Conservation (phyloP, 176 grass and related monocot genomes). For the Phyllostachys edulis region DNA sequence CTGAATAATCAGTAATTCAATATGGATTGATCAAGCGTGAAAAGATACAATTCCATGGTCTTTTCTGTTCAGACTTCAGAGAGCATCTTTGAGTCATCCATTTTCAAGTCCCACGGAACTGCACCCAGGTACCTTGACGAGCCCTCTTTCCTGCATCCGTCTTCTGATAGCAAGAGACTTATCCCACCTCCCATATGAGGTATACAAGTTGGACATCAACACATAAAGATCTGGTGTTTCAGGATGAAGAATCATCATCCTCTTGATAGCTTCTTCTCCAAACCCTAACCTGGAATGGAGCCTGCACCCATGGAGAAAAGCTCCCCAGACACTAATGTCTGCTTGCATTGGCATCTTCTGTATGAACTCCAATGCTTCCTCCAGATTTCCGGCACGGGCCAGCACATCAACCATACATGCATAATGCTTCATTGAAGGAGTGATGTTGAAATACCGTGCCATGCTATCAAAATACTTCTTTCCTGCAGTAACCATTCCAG, state of each 20-base stretch:
- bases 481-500: slow-evolving; percentile 59
- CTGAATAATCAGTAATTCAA: not conserved
- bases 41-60: not conserved
- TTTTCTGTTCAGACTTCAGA: not conserved
- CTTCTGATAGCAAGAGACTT: slow-evolving; percentile 51
- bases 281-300: slow-evolving; percentile 69
- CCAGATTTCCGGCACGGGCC: slow-evolving; percentile 51
- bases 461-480: slow-evolving; percentile 59
- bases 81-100: slow-evolving; percentile 26
- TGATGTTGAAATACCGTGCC: slow-evolving; percentile 49
- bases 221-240: slow-evolving; percentile 63
- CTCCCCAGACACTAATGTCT: slow-evolving; percentile 53
- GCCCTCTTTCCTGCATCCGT: slow-evolving; percentile 57
- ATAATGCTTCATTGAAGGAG: slow-evolving; percentile 68
- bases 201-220: slow-evolving; percentile 68
- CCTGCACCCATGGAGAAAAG: slow-evolving; percentile 68
- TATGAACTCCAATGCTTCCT: slow-evolving; percentile 65
- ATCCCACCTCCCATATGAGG: slow-evolving; percentile 57
- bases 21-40: not conserved
- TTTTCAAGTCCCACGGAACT: slow-evolving; percentile 56
- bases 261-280: slow-evolving; percentile 60
- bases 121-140: slow-evolving; percentile 58
- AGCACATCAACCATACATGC: slow-evolving; percentile 78
- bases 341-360: slow-evolving; percentile 61
- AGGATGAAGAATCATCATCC: slow-evolving; percentile 44